Percentiles rank a stretch among this genome's conserved stretches.
Conservation (phyloP, 164 flowering plant species). For the Echeveria elegans region DNA sequence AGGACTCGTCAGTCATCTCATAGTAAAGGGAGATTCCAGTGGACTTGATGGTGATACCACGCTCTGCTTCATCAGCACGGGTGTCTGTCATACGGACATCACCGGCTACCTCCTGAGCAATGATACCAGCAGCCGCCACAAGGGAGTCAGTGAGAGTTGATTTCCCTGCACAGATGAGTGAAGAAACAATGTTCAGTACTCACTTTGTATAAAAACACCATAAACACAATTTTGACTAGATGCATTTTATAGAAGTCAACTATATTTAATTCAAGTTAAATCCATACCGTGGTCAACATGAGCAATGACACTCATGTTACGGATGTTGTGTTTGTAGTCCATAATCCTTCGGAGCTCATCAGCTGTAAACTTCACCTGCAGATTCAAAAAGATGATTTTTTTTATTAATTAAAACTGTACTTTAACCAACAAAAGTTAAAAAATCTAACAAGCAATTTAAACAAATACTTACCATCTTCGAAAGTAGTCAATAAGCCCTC, state of each 20-base stretch:
- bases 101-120: slow-evolving; percentile 56
- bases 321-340: slow-evolving; percentile 2
- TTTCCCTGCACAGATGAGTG: neutral
- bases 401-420: neutral
- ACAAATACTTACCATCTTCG: neutral
- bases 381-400: neutral
- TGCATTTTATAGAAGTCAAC: too few relatives aligned
- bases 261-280: neutral
- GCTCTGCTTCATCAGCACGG: slow-evolving; percentile 58
- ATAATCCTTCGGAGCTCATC: neutral
- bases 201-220: too few relatives aligned
- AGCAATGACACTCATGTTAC: slow-evolving; percentile 1
- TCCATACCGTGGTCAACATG: slow-evolving; percentile 1
- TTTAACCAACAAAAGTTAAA: neutral
- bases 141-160: slow-evolving; percentile 55
- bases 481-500: neutral
- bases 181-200: neutral
- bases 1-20: slow-evolving; percentile 12
- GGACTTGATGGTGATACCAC: slow-evolving; percentile 54
- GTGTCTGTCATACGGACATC: slow-evolving; percentile 59
- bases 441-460: neutral
- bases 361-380: slow-evolving; percentile 2
- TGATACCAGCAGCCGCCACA: slow-evolving; percentile 52
- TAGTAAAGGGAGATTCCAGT: slow-evolving; percentile 56
- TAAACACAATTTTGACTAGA: too few relatives aligned